A percentile compares a stretch with the other conserved stretches of the same genome.
Conservation (phyloP, 2,329 filamentous ascomycete species). For the Acrodontium crateriforme region DNA sequence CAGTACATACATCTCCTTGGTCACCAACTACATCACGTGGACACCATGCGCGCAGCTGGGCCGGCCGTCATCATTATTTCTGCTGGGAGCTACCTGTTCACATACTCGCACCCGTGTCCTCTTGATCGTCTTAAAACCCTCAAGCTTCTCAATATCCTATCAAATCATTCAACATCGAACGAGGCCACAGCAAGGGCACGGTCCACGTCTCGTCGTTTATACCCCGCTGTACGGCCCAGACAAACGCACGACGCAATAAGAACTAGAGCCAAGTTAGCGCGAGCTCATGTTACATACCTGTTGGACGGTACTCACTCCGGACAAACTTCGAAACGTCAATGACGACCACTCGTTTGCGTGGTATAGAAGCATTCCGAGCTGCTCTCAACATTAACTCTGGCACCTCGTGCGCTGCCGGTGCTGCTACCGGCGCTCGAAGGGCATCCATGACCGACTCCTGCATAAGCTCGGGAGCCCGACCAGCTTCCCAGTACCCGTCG, state of each 20-base stretch:
- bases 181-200: slow-evolving; percentile 1
- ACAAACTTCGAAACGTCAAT: slow-evolving; percentile 31
- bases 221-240: slow-evolving; percentile 1
- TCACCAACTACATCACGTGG: no score
- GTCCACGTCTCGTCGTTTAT: slow-evolving; percentile 1
- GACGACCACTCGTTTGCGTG: slow-evolving; percentile 24
- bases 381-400: not conserved
- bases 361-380: not conserved
- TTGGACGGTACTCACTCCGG: slow-evolving; percentile 25
- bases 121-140: no score
- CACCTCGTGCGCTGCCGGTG: not conserved
- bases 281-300: no score
- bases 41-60: no score
- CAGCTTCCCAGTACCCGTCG: not conserved
- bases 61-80: no score
- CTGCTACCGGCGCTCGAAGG: no score
- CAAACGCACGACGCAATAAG: slow-evolving; percentile 10
- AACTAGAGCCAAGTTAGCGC: slow-evolving; percentile 2
- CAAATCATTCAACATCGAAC: slow-evolving; percentile 1
- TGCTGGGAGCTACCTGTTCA: no score
- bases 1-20: no score
- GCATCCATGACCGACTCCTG: slow-evolving; percentile 1
- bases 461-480: slow-evolving; percentile 1
- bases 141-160: no score
- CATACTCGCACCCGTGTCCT: no score